Base-by-base conservation (phyloP, 176 grass and related monocot species). In the Lolium multiflorum region DNA sequence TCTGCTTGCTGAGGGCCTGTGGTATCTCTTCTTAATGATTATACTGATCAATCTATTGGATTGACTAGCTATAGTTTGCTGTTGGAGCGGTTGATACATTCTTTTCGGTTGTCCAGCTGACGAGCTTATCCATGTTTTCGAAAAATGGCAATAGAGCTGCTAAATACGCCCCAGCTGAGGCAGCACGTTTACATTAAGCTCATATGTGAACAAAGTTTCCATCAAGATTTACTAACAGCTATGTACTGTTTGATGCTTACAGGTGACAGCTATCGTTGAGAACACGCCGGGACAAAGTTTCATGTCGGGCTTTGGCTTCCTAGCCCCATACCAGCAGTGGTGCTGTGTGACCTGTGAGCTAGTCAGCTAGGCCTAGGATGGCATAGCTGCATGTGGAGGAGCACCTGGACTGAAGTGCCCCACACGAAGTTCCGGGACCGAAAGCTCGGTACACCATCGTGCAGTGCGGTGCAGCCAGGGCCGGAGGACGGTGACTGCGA, bases 371-470 rank as follows among this genome's bases (percentile, higher is more conserved):
- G 28, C 39, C 15, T 70, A 61, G 71, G 26, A 82, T 47, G 6
- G 69, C 61, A 5, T 77, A 78, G 52, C 72, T 22, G 52, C 66
- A 67, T 20, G 4, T 51, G 46, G 59, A 62, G 59, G 54, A 52
- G 52, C 77, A 62, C 52, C 83, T 78, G 83, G 55, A 81, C 71
- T 38, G 43, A 18, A 48, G 12, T 57, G 51, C 41, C 59, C 61
- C 88, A 14, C 62, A 54, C 75, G 50, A 57, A 74, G n/a, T 44
- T 74, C 52, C 41, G 49, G 49, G 66, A 70, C 20, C 11, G 61
- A 62, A 43, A 85, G 31, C 71, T 70, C 75, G 51, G 71, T 78
- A 77, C 85, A 49, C 83, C 83, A 43, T 81, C 59, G 6, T n/a
- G 26, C 38, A 7, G 57, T 21, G 10, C 31, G 31, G 31, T 35